Evolutionary conservation across 169 alveolate species (phyloP), one percentile per base, ranked within the genome.

Genomic region (Theileria sp.): DNA sequence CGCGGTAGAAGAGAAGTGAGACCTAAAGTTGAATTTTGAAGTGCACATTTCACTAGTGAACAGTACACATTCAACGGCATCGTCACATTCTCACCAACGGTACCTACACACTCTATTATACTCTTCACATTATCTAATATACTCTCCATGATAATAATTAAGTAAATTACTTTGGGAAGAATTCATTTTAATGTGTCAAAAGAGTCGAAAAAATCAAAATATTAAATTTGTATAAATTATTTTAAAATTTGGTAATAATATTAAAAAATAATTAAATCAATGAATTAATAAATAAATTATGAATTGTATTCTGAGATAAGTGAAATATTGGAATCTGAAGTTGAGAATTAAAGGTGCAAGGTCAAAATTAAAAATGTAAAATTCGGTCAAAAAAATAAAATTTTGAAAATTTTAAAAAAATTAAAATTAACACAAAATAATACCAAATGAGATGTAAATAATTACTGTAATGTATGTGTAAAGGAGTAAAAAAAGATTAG

Each of bases 61-160:
- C 89, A 83, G 86, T 83, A 83, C 78, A 83, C 89, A 50, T 83
- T 82, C 36, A 80, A 54, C 26, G 80, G 85, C 49, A 83, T 71
- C 19, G 73, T 73, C 75, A 83, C 86, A 21, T 83, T 77, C 54
- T 72, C 89, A 28, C 44, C 68, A 60, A 25, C 25, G 15, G 26
- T 6, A 28, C 72, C 72, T 64, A 64, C 72, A 64, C 21, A n/a
- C 44, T 64, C 25, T 26, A n/a, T 64, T 64, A 64, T 64, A 26
- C 44, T 64, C 21, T 17, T 64, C 4, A n/a, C 26, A 38, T 23
- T 28, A 60, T 28, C 68, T 60, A 7, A 25, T 25, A 60, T 28
- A 60, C n/a, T 60, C 10, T 23, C 30, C 68, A 60, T 60, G 0
- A 28, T 60, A 25, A 3, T 9, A 28, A 28, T 10, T 60, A 0